A percentile compares a stretch with the other conserved stretches of the same genome.
Conservation (phyloP, 139 green algal species). For the Mychonastes homosphaera region DNA sequence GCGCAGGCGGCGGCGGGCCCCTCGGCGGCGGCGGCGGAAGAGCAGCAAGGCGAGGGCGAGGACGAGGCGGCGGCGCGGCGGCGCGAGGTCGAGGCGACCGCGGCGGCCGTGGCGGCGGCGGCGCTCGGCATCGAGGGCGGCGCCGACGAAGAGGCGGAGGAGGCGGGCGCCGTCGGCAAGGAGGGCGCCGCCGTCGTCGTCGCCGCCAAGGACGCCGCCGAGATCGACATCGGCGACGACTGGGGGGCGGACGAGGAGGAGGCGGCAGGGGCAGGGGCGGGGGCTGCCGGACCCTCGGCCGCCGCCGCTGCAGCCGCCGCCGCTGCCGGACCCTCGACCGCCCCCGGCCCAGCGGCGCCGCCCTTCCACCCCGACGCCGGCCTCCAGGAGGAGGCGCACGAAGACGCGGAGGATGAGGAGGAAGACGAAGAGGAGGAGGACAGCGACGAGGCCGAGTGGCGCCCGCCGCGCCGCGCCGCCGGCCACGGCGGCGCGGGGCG, state of each 20-base stretch:
- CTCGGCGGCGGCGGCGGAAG: too few species aligned
- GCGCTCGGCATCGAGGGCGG: too few species aligned
- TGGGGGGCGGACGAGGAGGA: constrained; percentile 20
- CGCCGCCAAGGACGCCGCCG: constrained; percentile 19
- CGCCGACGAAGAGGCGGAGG: too few species aligned
- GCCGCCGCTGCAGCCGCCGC: background rate
- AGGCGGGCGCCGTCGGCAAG: too few species aligned
- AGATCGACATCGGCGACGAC: constrained; percentile 14
- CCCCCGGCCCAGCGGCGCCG: background rate
- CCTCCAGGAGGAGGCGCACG: constrained; percentile 25
- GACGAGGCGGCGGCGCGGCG: too few species aligned
- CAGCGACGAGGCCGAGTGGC: background rate
- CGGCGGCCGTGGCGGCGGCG: too few species aligned
- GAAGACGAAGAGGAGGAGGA: background rate
- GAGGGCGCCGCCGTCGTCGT: constrained; percentile 25
- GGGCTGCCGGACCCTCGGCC: background rate
- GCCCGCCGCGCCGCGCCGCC: background rate
- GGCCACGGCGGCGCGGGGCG: background rate
- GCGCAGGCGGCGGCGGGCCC: too few species aligned
- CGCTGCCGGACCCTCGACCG: background rate
- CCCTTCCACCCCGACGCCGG: constrained; percentile 42
- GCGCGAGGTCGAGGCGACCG: too few species aligned
- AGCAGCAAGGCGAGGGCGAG: too few species aligned
- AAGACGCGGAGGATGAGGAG: constrained; percentile 12
- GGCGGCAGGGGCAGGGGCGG: background rate